phyloP scores from a whole-genome alignment of 2,329 filamentous ascomycete species.

The Xylariaceae sp. region DNA sequence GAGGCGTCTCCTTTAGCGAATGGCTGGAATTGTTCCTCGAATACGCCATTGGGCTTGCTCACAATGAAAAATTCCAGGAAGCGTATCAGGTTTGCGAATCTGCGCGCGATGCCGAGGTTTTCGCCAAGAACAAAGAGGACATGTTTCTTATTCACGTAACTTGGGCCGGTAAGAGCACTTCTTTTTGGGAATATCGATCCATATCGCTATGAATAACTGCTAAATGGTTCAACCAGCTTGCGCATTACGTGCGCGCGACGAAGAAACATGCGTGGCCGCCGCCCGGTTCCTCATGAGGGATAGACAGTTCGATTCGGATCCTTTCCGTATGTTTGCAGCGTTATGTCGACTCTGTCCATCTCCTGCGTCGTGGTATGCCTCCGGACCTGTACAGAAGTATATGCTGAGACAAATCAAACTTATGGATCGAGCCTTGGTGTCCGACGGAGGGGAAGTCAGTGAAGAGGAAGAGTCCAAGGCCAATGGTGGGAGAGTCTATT shows the following conservation, averaged over 20 bases:
- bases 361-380: constrained; percentile 68
- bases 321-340: constrained; percentile 75
- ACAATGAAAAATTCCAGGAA: constrained; percentile 59
- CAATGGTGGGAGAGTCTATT: constrained; percentile 32
- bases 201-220: constrained; percentile 1
- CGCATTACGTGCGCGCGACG: constrained; percentile 73
- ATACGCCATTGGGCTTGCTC: constrained; percentile 72
- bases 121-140: constrained; percentile 62
- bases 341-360: constrained; percentile 73
- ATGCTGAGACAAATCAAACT: constrained; percentile 86
- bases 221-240: constrained; percentile 52
- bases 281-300: constrained; percentile 81
- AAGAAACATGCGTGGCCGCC: constrained; percentile 65
- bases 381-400: constrained; percentile 81
- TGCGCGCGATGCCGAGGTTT: constrained; percentile 75
- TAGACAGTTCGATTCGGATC: constrained; percentile 71
- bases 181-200: background rate
- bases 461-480: constrained; percentile 31
- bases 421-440: constrained; percentile 62
- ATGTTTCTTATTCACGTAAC: constrained; percentile 69
- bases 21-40: constrained; percentile 92
- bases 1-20: constrained; percentile 71
- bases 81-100: constrained; percentile 77
- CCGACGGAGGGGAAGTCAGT: constrained; percentile 40
- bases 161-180: constrained; percentile 57